phyloP scores from a whole-genome alignment of 441 rosid species.

The Bocquillonia castaneifolia region DNA sequence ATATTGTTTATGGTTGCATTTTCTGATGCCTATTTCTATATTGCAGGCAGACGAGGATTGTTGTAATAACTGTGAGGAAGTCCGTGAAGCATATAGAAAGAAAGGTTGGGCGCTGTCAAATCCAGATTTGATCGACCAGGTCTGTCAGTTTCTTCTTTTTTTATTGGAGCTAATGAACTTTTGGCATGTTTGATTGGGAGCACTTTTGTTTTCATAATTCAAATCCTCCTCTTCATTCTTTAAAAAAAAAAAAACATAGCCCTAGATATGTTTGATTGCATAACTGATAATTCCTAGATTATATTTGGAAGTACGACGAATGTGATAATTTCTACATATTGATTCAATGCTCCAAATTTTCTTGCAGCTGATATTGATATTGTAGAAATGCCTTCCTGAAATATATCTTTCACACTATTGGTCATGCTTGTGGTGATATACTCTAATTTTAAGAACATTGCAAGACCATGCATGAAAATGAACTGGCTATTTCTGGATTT shows the following conservation, averaged over 20 bases:
- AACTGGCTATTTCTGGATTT: too few species aligned
- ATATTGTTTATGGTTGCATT: not conserved
- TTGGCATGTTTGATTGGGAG: too few species aligned
- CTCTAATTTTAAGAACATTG: not conserved
- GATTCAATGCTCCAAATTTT: not conserved
- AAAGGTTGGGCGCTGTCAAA: slow-evolving; percentile 93
- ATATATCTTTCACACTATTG: not conserved
- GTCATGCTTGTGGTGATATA: not conserved
- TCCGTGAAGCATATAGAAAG: slow-evolving; percentile 90
- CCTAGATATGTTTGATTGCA: not conserved
- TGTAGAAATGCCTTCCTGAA: not conserved
- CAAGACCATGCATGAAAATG: not conserved
- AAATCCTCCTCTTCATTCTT: too few species aligned
- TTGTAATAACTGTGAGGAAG: slow-evolving; percentile 91
- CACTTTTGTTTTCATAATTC: too few species aligned
- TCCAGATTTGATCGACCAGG: slow-evolving; percentile 88
- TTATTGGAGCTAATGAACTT: not conserved
- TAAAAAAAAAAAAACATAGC: too few species aligned
- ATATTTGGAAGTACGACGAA: not conserved
- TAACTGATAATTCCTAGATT: not conserved
- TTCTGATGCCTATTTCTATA: slow-evolving; percentile 11
- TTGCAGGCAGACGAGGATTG: slow-evolving; percentile 77
- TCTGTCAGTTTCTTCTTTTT: slow-evolving; percentile 23
- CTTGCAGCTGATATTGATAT: not conserved
- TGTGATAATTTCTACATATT: not conserved